Conservation (phyloP, 116 monocot genomes). For the Cymodocea nodosa region DNA sequence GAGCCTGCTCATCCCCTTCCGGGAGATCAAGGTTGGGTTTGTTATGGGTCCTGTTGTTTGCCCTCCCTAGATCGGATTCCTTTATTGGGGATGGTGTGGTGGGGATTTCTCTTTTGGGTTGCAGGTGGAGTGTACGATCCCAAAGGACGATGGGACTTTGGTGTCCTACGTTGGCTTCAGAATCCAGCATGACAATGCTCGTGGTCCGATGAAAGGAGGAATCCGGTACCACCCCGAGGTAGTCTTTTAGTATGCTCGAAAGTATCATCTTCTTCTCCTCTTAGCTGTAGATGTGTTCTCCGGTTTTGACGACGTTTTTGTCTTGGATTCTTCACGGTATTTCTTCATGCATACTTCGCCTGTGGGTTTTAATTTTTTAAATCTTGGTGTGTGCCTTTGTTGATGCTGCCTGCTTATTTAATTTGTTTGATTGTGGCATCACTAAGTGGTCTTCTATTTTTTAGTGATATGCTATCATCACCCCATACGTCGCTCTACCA, state of each 20-base stretch:
- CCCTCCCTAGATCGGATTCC: background rate
- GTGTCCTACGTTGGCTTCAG: slow-evolving; percentile 71
- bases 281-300: background rate
- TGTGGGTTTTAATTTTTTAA: too few relatives aligned
- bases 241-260: background rate
- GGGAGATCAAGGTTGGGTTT: slow-evolving; percentile 63
- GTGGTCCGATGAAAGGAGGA: slow-evolving; percentile 79
- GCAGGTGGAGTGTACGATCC: slow-evolving; percentile 82
- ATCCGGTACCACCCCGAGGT: slow-evolving; percentile 80
- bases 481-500: background rate
- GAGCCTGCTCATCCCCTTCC: slow-evolving; percentile 75
- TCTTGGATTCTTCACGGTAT: too few relatives aligned
- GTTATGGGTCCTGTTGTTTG: background rate
- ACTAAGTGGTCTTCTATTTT: too few relatives aligned
- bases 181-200: slow-evolving; percentile 78
- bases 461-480: background rate
- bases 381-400: too few relatives aligned
- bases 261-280: background rate
- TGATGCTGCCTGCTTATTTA: background rate
- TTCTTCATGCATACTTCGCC: too few relatives aligned
- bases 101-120: background rate
- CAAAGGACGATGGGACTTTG: slow-evolving; percentile 63
- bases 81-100: background rate
- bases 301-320: background rate
- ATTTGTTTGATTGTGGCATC: background rate